Base-by-base conservation (phyloP, 176 grass and related monocot genomes). In the Bromus sterilis region DNA sequence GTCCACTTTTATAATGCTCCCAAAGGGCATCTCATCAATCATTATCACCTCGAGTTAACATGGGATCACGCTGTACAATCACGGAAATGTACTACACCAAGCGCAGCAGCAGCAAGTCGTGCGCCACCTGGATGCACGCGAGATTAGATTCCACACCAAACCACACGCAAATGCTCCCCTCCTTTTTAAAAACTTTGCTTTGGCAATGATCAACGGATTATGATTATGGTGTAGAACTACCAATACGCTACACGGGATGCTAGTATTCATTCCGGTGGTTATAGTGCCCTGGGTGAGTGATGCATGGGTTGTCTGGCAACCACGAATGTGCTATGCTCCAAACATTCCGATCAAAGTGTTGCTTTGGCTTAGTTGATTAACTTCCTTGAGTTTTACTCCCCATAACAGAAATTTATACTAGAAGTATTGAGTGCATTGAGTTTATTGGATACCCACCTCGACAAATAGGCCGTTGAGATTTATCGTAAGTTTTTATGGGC, bases 141-240 rank as follows among this genome's bases (percentile, higher is more conserved):
- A 24, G 35, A 75, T 76, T 83, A 91, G 80, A 87, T 87, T 83
- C 84, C 84, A 53, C 88, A 75, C 79, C 53, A 11, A 53, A 13
- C 83, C 83, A n/a, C 68, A 78, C 80, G 67, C 66, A 77, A 35
- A 77, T 28, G 56, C 7, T 1, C 9, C 41, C 12, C 2, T 9
- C 34, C 42, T 56, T 64, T 51, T 44, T 7, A 28, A 76, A 78
- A 76, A 78, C 78, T 82, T 86, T 82, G 57, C 88, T 82, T 89
- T 71, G 72, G 43, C 30, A 58, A 72, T 66, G 83, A 85, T 86
- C 73, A 82, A 89, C 39, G 30, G 14, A 46, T 13, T 25, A 74
- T 78, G 78, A 89, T 85, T 82, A 82, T 37, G 28, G 75, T 73
- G 46, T 56, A 29, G 56, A 66, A 72, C 15, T 51, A 44, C 75